Percentiles rank a stretch among this genome's conserved stretches.
Conservation (phyloP, 2,329 filamentous ascomycete species). For the Alternaria ventricosa region DNA sequence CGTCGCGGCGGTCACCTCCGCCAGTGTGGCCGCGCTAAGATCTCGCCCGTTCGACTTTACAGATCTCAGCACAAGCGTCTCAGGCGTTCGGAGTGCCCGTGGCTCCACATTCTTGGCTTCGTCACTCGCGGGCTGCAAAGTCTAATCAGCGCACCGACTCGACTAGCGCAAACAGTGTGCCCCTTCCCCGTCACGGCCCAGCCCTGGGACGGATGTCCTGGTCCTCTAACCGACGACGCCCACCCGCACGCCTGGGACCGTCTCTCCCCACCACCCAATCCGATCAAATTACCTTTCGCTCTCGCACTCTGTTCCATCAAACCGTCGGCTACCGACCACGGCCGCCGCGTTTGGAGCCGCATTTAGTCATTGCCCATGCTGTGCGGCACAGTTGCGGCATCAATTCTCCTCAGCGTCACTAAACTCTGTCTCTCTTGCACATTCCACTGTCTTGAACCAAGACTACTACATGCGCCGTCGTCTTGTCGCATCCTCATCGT, state of each 20-base stretch:
- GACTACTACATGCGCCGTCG: conserved; percentile 1
- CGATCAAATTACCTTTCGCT: conserved; percentile 5
- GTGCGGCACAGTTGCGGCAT: conserved; percentile 1
- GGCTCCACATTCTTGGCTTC: conserved; percentile 28
- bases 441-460: conserved; percentile 10
- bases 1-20: conserved; percentile 2
- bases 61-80: conserved; percentile 23
- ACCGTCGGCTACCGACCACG: conserved; percentile 26
- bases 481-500: background rate
- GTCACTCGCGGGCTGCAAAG: conserved; percentile 38
- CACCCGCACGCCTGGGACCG: conserved; percentile 40
- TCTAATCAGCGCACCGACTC: conserved; percentile 35
- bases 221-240: conserved; percentile 42
- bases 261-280: conserved; percentile 27
- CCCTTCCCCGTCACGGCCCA: conserved; percentile 32
- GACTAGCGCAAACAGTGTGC: conserved; percentile 15
- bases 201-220: conserved; percentile 30
- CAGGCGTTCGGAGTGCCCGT: conserved; percentile 33
- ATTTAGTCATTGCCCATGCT: conserved; percentile 9
- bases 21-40: conserved; percentile 23
- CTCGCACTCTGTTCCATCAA: conserved; percentile 1
- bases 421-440: background rate
- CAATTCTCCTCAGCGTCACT: background rate
- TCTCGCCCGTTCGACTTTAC: conserved; percentile 23
- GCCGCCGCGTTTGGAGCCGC: conserved; percentile 45